Evolutionary conservation across 2,329 filamentous ascomycete genomes (phyloP), one percentile per base, ranked within the genome.

Genomic region (Cytospora piceicola): DNA sequence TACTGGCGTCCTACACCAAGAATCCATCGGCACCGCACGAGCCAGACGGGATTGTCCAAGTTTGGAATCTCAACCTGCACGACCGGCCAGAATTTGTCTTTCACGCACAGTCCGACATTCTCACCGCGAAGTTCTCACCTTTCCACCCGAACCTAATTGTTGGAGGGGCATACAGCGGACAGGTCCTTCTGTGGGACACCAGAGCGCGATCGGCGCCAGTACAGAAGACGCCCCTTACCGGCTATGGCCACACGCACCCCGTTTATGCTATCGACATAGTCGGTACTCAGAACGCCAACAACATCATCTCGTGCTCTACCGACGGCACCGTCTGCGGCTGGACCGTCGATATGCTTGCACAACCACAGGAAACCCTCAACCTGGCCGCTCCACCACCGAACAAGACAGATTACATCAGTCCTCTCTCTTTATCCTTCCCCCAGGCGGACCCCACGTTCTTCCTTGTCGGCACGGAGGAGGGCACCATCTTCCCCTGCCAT

Each of bases 221-320:
- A 7, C 94, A 97, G 73, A 97, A 97, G 79, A 99, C 95, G 1
- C 95, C 95, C 0, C 83, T 99, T 49, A 98, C 94, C 7, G 94
- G 95, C 58, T 94, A 92, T 17, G 94, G 95, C 17, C 95, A 99
- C 77, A 96, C 95, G 9, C 95, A 99, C 74, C 95, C 95, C 0
- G 91, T 99, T 69, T 99, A 99, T 81, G 93, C 91, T 49, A 88
- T 99, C 65, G 92, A 95, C 69, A 96, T 99, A 63, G 93, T 99
- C 58, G 95, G 95, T 69, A 99, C 96, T 0, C 95, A 98, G 75
- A 99, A 99, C 76, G 95, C 95, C 66, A 97, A 97, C 81, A 99
- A 98, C 77, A 97, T 99, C 75, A 91, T 99, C 72, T 97, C 94
- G 39, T 94, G 93, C 76, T 97, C 93, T 1, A 99, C 95, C 0